Evolutionary conservation across 2,329 filamentous ascomycete genomes (phyloP), one percentile per base, ranked within the genome.

Genomic region (Colletotrichum lupini): DNA sequence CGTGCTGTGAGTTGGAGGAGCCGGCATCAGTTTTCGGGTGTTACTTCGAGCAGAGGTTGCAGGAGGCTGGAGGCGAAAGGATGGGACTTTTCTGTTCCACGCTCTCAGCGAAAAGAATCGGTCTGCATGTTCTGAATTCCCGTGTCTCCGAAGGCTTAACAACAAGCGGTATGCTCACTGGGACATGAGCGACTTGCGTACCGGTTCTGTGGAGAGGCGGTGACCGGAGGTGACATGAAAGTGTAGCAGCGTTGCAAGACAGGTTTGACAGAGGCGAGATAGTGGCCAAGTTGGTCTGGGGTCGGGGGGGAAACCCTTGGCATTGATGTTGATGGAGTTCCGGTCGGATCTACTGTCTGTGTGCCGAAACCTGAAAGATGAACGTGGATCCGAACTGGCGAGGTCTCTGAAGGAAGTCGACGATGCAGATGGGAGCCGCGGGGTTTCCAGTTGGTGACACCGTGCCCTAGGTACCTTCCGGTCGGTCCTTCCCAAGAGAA

Each of bases 161-260:
- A 37, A 37, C 30, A 14, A 30, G 56, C 56, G 56, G 56, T 28
- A 30, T 30, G 53, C 22, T 70, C 55, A 67, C 63, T 60, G 64
- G 52, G 7, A 49, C 19, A n/a, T 9, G 42, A 22, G 42, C 28
- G 59, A 30, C 16, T 67, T 64, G 11, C 4, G 46, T 55, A 56
- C 62, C 24, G 55, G 42, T 46, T 42, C 35, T 30, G 24, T 53
- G 64, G 64, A 68, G 68, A 68, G 56, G 69, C 59, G 65, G 65
- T 68, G 64, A 72, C 69, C 35, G 14, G 37, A 68, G 65, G 58
- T 72, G 58, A 59, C 69, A 69, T 68, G 69, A 53, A 58, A 72
- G 65, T 53, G 65, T 53, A 28, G 69, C 59, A 37, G 69, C 58
- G 52, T 52, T 69, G 65, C 66, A 62, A 37, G n/a, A 60, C 58